Percentiles rank a stretch among this genome's conserved stretches.
These are phyloP conservation scores for Kandelia obovata DNA, from an alignment of 345 rosid species.

Conservation along the genomic window DNA sequence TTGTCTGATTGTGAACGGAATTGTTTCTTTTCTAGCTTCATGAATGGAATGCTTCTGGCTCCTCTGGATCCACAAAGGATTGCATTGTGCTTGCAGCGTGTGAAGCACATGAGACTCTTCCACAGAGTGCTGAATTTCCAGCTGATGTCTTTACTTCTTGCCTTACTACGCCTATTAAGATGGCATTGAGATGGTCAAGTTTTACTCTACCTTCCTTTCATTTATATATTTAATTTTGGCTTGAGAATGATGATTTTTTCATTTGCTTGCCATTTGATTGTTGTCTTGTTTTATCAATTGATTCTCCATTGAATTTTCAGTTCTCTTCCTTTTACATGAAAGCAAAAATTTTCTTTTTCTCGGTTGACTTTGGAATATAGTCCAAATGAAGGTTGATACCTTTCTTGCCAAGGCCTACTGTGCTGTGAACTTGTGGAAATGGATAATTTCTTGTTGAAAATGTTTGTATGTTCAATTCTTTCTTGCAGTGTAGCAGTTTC, in stretches of 20 bases:
- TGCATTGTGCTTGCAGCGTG: conserved; percentile 99
- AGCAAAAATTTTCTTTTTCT: too few relatives aligned
- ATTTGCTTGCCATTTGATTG: neutral
- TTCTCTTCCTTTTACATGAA: too few relatives aligned
- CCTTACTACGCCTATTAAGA: conserved; percentile 95
- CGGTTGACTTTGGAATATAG: too few relatives aligned
- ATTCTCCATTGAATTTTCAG: too few relatives aligned
- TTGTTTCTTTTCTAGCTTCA: conserved; percentile 52
- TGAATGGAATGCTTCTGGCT: conserved; percentile 63
- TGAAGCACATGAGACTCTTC: conserved; percentile 99
- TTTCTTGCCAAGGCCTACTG: too few relatives aligned
- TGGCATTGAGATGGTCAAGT: conserved; percentile 93
- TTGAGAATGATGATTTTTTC: neutral
- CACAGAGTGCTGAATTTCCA: conserved; percentile 96
- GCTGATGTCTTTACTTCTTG: conserved; percentile 99
- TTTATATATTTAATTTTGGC: conserved; percentile 5
- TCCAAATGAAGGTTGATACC: too few relatives aligned
- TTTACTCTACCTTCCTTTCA: conserved; percentile 10
- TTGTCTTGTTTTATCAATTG: neutral
- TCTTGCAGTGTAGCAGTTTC: too few relatives aligned
- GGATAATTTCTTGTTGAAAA: too few relatives aligned
- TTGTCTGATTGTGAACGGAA: neutral
- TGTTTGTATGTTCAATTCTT: too few relatives aligned
- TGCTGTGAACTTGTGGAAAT: too few relatives aligned
- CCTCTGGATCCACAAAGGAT: conserved; percentile 71